Conservation (phyloP, 805 yeast species). For the Metschnikowia peoriensis region DNA sequence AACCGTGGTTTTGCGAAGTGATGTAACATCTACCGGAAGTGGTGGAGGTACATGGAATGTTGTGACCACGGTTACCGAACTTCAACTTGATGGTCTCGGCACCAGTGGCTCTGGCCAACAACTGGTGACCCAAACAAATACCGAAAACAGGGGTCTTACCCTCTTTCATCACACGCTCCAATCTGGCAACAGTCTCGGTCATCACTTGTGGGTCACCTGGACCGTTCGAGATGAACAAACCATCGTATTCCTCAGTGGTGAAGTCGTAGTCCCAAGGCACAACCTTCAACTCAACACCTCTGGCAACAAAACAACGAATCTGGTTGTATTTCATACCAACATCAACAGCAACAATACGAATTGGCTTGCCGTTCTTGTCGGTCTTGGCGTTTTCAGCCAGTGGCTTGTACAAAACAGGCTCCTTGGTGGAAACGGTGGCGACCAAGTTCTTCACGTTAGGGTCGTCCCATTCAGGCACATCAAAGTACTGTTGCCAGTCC, state of each 20-base stretch:
- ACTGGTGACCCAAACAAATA: constrained; percentile 97
- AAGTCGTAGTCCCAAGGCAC: constrained; percentile 96
- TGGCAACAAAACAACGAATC: constrained; percentile 90
- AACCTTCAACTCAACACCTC: constrained; percentile 94
- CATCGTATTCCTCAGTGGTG: constrained; percentile 80
- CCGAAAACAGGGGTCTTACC: constrained; percentile 91
- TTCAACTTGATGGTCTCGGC: constrained; percentile 89
- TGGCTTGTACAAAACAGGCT: constrained; percentile 78
- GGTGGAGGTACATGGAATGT: constrained; percentile 90
- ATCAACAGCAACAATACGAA: constrained; percentile 87
- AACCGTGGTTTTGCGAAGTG: constrained; percentile 99
- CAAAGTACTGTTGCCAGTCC: constrained; percentile 63
- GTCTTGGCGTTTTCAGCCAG: constrained; percentile 46
- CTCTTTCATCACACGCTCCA: constrained; percentile 55
- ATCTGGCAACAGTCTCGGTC: constrained; percentile 60
- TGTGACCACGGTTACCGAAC: constrained; percentile 99
- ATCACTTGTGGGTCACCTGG: constrained; percentile 98
- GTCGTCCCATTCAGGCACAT: constrained; percentile 85
- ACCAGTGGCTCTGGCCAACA: constrained; percentile 92
- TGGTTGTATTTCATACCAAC: constrained; percentile 99
- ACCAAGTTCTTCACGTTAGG: constrained; percentile 92
- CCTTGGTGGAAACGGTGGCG: constrained; percentile 78
- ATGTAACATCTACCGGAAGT: constrained; percentile 95
- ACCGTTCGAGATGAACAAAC: constrained; percentile 95
- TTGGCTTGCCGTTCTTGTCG: constrained; percentile 68